Percentiles rank a stretch among this genome's conserved stretches.
phyloP scores from a whole-genome alignment of 2,329 filamentous ascomycete species.

The Pyricularia sp. region DNA sequence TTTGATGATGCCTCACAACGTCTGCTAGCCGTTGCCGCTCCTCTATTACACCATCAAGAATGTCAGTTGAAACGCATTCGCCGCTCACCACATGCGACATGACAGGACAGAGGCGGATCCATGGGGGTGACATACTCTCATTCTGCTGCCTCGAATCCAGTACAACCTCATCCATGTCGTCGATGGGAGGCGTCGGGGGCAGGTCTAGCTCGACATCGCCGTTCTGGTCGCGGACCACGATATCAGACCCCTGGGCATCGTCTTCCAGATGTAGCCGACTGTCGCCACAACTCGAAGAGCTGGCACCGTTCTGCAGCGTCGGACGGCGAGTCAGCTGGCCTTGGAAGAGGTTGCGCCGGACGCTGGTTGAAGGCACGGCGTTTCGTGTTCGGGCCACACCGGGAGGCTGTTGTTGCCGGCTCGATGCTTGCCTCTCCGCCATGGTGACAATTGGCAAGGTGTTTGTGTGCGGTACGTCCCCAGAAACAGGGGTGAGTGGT shows the following conservation, averaged over 20 bases:
- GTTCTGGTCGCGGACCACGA: slow-evolving; percentile 49
- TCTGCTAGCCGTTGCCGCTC: slow-evolving; percentile 48
- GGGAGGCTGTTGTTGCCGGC: slow-evolving; percentile 1
- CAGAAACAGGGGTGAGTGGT: background rate
- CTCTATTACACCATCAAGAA: slow-evolving; percentile 20
- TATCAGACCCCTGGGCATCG: slow-evolving; percentile 35
- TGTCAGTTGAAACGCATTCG: background rate
- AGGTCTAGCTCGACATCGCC: slow-evolving; percentile 50
- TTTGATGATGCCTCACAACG: slow-evolving; percentile 47
- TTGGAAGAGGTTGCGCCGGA: slow-evolving; percentile 47
- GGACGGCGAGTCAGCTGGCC: slow-evolving; percentile 43
- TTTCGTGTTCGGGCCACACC: background rate
- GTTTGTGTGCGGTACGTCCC: background rate
- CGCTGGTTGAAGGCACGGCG: slow-evolving; percentile 12
- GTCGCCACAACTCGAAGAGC: slow-evolving; percentile 17
- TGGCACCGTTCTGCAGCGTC: slow-evolving; percentile 18
- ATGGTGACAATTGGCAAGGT: background rate
- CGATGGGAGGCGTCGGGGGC: slow-evolving; percentile 36
- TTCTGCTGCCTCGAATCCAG: slow-evolving; percentile 44
- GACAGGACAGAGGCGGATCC: background rate
- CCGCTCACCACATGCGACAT: background rate
- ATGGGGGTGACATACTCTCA: slow-evolving; percentile 30
- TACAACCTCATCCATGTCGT: slow-evolving; percentile 41
- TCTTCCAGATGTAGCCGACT: slow-evolving; percentile 32
- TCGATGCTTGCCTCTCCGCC: background rate